Conservation (phyloP, 1,284 basidiomycete genomes). For the Trametes sp. region DNA sequence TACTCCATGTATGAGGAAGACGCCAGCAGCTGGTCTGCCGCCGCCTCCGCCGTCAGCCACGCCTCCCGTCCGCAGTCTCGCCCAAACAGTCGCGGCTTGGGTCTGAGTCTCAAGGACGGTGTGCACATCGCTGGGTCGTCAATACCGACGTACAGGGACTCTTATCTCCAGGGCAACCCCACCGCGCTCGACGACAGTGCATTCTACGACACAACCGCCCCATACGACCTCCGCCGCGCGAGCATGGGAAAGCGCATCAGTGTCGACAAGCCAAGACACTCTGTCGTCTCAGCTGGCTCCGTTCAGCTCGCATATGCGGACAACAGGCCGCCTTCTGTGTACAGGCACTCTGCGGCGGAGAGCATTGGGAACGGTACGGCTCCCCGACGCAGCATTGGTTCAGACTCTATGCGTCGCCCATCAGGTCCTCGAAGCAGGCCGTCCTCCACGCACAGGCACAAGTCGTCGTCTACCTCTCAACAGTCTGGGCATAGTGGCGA, state of each 20-base stretch:
- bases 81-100: slow-evolving; percentile 27
- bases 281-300: slow-evolving; percentile 39
- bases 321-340: slow-evolving; percentile 37
- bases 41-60: slow-evolving; percentile 41
- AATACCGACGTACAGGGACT: slow-evolving; percentile 32
- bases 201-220: slow-evolving; percentile 40
- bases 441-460: slow-evolving; percentile 21
- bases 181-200: slow-evolving; percentile 39
- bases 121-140: slow-evolving; percentile 31
- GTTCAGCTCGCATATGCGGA: slow-evolving; percentile 42
- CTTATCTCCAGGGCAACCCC: slow-evolving; percentile 35
- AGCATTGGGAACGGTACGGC: slow-evolving; percentile 29
- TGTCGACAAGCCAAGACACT: slow-evolving; percentile 36
- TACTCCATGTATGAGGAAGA: slow-evolving; percentile 76
- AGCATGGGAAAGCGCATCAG: slow-evolving; percentile 34
- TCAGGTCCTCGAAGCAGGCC: slow-evolving; percentile 26
- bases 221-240: slow-evolving; percentile 36
- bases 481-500: slow-evolving; percentile 13
- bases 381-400: slow-evolving; percentile 26
- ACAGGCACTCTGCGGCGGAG: slow-evolving; percentile 27
- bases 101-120: slow-evolving; percentile 36
- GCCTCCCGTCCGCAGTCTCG: slow-evolving; percentile 24
- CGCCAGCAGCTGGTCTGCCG: slow-evolving; percentile 51
- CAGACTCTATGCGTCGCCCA: slow-evolving; percentile 26
- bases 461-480: slow-evolving; percentile 13